A percentile compares a stretch with the other conserved stretches of the same genome.
Evolutionary conservation across 192 early-diverging fungal genomes (phyloP).

Genomic region (Coemansia sp.): DNA sequence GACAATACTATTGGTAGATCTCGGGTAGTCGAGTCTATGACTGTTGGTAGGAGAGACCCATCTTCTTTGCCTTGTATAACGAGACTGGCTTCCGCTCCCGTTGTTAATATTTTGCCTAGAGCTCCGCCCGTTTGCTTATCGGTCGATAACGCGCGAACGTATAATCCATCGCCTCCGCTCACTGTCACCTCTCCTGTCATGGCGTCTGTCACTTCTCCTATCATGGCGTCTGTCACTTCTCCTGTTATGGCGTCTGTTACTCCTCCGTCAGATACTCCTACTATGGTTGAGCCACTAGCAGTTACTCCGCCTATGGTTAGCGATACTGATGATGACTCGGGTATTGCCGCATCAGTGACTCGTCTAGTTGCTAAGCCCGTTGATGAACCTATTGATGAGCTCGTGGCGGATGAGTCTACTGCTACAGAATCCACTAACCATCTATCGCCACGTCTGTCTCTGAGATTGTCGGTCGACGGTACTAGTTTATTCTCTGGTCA

Average conservation of each 20-base stretch:
- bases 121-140: background rate
- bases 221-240: too few relatives aligned
- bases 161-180: background rate
- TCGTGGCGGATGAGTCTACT: background rate
- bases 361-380: conserved; percentile 10
- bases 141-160: background rate
- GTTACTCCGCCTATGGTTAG: background rate
- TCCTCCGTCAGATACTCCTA: background rate
- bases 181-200: too few relatives aligned
- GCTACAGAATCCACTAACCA: background rate
- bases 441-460: conserved; percentile 34
- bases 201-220: too few relatives aligned
- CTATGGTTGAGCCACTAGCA: background rate
- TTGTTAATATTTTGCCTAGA: background rate
- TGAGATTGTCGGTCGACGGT: conserved; percentile 40
- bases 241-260: too few relatives aligned
- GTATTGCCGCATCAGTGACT: conserved; percentile 35
- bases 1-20: background rate
- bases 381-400: background rate
- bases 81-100: background rate
- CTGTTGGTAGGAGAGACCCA: background rate
- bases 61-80: background rate
- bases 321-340: conserved; percentile 45
- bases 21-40: background rate
- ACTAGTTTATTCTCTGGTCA: conserved; percentile 18